A percentile compares a stretch with the other conserved stretches of the same genome.
These are phyloP conservation scores for Panicum miliaceum DNA, from an alignment of 176 grass and related monocot genomes.

Conservation along the genomic window DNA sequence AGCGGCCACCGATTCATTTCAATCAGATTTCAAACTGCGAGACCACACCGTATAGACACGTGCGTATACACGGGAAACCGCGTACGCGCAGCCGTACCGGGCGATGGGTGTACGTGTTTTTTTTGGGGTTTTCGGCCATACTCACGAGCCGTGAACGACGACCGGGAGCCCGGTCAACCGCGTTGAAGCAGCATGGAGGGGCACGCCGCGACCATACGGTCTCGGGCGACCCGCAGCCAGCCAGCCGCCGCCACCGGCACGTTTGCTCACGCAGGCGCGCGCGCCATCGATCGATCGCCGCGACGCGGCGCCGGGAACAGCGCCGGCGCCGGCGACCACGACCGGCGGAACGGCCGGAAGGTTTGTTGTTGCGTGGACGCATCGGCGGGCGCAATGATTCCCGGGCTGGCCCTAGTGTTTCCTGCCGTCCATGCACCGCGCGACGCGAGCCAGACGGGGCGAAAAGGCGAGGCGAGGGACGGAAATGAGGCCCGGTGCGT, in stretches of 20 bases:
- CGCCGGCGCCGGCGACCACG: neutral
- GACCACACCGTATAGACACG: neutral
- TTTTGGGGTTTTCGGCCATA: neutral
- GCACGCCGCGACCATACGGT: neutral
- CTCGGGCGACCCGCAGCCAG: neutral
- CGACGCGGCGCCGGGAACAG: neutral
- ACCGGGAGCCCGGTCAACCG: neutral
- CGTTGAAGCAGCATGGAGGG: neutral
- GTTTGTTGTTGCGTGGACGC: neutral
- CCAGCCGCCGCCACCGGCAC: neutral
- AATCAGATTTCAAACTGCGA: too few relatives aligned
- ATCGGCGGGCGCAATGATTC: slow-evolving; percentile 1
- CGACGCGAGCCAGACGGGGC: too few relatives aligned
- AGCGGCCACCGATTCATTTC: neutral
- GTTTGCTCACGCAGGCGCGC: neutral
- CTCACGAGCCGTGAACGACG: neutral
- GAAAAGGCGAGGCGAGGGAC: too few relatives aligned
- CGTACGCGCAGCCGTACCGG: neutral
- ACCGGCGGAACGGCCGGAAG: too few relatives aligned
- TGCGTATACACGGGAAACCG: neutral
- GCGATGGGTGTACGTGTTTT: neutral
- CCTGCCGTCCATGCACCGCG: slow-evolving; percentile 16
- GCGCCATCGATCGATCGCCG: neutral
- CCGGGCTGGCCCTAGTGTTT: neutral
- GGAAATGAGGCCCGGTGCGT: neutral